Evolutionary conservation across 2,329 filamentous ascomycete species (phyloP).

Genomic region (Sclerotiophoma versabilis): DNA sequence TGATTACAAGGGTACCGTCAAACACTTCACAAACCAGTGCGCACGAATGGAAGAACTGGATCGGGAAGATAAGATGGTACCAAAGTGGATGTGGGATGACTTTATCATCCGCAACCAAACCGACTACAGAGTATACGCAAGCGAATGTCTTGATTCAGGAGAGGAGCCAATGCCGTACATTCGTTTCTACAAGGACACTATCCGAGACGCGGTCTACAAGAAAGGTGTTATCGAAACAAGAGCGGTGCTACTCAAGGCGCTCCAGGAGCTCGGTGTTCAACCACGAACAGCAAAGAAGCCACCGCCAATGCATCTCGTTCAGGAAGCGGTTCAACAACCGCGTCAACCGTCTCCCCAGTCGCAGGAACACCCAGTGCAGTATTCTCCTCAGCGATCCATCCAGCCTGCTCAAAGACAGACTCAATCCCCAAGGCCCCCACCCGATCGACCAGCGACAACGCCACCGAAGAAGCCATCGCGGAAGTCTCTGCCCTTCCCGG

Average conservation of each 20-base stretch:
- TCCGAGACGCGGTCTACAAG: constrained; percentile 36
- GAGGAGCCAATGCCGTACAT: constrained; percentile 37
- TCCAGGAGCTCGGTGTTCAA: constrained; percentile 29
- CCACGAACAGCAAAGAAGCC: neutral
- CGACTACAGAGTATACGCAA: constrained; percentile 40
- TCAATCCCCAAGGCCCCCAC: constrained; percentile 8
- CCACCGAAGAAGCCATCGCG: constrained; percentile 5
- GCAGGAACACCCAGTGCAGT: neutral
- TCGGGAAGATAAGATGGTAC: constrained; percentile 41
- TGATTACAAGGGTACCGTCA: constrained; percentile 41
- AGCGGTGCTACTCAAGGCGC: constrained; percentile 27
- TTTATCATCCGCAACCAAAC: constrained; percentile 45
- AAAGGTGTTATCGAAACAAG: constrained; percentile 32
- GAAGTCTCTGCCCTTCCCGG: constrained; percentile 4
- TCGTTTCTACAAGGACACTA: constrained; percentile 45
- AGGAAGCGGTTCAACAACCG: neutral
- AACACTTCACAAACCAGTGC: constrained; percentile 45
- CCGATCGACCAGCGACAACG: neutral
- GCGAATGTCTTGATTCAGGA: constrained; percentile 32
- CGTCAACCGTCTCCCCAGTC: neutral
- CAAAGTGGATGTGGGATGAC: constrained; percentile 51
- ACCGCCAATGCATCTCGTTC: neutral
- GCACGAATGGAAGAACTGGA: constrained; percentile 38
- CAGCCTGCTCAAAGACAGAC: neutral
- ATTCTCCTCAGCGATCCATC: neutral